Percentiles rank a stretch among this genome's conserved stretches.
These are phyloP conservation scores for Malassezia psittaci DNA, from an alignment of 1,284 basidiomycete genomes.

Conservation along the genomic window DNA sequence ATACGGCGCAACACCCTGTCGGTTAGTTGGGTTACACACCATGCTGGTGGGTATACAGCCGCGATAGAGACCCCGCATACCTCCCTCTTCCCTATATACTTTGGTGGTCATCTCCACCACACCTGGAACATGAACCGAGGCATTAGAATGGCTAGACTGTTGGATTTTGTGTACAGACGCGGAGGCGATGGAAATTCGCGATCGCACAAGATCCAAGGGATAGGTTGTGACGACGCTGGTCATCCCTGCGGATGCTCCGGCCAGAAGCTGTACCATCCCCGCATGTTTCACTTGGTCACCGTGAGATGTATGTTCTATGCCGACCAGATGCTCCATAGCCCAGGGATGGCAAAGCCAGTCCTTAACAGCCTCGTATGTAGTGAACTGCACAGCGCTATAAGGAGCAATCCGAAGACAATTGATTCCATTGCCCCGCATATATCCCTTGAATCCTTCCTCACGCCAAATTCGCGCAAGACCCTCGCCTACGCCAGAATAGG, in stretches of 20 bases:
- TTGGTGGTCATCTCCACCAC: slow-evolving; percentile 79
- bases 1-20: slow-evolving; percentile 74
- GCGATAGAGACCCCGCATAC: slow-evolving; percentile 71
- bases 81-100: slow-evolving; percentile 81
- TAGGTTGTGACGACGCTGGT: slow-evolving; percentile 84
- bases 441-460: slow-evolving; percentile 82
- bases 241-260: slow-evolving; percentile 80
- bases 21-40: not conserved
- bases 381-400: slow-evolving; percentile 78
- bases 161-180: slow-evolving; percentile 27
- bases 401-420: slow-evolving; percentile 78
- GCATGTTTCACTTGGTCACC: slow-evolving; percentile 3
- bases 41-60: slow-evolving; percentile 77
- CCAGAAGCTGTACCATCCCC: slow-evolving; percentile 55
- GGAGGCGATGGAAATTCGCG: slow-evolving; percentile 73
- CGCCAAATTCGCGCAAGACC: slow-evolving; percentile 60
- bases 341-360: not conserved
- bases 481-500: slow-evolving; percentile 38
- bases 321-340: not conserved
- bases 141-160: not conserved
- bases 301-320: not conserved
- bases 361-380: slow-evolving; percentile 75
- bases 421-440: slow-evolving; percentile 74
- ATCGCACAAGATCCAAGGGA: slow-evolving; percentile 81
- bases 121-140: slow-evolving; percentile 53